Evolutionary conservation across 2,329 filamentous ascomycete genomes (phyloP).

Genomic region (Colletotrichum siamense): DNA sequence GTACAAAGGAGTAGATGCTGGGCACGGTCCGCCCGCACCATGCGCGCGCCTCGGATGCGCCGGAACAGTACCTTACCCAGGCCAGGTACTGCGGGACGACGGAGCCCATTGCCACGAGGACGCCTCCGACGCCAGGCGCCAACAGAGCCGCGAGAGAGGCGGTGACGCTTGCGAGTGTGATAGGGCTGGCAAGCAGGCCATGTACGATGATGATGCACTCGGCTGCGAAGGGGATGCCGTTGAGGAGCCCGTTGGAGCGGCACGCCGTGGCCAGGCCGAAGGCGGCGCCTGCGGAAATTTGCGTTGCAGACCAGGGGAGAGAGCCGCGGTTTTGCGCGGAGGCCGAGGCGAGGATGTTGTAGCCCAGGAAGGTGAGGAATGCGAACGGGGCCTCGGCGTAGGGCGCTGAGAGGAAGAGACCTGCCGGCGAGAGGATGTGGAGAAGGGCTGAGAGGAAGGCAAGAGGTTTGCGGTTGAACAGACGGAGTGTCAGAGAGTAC

Average conservation of each 20-base stretch:
- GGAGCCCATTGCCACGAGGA: conserved; percentile 71
- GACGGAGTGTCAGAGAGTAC: conserved; percentile 65
- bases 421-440: conserved; percentile 86
- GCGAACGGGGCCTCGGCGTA: conserved; percentile 85
- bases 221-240: conserved; percentile 76
- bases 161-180: conserved; percentile 31
- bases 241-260: conserved; percentile 86
- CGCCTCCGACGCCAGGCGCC: conserved; percentile 69
- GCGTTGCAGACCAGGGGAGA: conserved; percentile 47
- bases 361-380: conserved; percentile 76
- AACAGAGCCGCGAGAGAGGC: conserved; percentile 56
- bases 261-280: conserved; percentile 78
- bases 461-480: conserved; percentile 59
- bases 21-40: conserved; percentile 82
- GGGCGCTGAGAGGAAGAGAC: conserved; percentile 86
- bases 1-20: conserved; percentile 91
- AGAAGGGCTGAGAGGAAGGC: conserved; percentile 74
- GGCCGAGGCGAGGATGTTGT: conserved; percentile 68
- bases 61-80: conserved; percentile 72
- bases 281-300: conserved; percentile 67
- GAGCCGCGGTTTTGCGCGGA: conserved; percentile 39
- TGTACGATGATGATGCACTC: conserved; percentile 54
- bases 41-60: conserved; percentile 49
- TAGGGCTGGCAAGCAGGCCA: conserved; percentile 41
- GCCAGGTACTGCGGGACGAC: conserved; percentile 76